Conservation (phyloP, 768 basidiomycete genomes). For the Fomitopsis serialis region DNA sequence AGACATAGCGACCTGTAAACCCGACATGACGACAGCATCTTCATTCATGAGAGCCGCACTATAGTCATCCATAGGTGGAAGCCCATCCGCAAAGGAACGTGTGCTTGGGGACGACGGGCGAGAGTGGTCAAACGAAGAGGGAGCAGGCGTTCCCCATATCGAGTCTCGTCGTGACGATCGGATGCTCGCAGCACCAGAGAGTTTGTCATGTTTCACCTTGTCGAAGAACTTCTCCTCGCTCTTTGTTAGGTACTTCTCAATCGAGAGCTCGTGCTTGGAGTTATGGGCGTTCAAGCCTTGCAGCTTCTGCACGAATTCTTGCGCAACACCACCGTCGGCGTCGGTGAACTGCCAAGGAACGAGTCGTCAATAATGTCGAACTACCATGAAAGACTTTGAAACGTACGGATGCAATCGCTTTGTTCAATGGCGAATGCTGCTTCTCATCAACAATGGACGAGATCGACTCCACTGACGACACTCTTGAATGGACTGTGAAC, state of each 20-base stretch:
- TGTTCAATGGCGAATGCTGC: constrained; percentile 85
- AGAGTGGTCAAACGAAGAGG: constrained; percentile 52
- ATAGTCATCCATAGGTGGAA: constrained; percentile 44
- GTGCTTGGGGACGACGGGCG: constrained; percentile 63
- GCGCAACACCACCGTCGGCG: constrained; percentile 86
- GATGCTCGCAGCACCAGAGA: constrained; percentile 76
- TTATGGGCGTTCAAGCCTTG: constrained; percentile 77
- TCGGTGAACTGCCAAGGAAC: constrained; percentile 97
- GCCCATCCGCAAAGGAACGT: constrained; percentile 41
- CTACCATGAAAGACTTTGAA: too few relatives aligned
- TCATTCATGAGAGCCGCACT: constrained; percentile 34
- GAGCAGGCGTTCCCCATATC: constrained; percentile 68
- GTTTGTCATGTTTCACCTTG: constrained; percentile 82
- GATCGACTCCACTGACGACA: constrained; percentile 86
- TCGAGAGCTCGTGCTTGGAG: constrained; percentile 86
- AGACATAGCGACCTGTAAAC: constrained; percentile 79
- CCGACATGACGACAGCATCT: constrained; percentile 72
- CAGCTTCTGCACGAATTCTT: constrained; percentile 83
- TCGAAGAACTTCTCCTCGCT: constrained; percentile 94
- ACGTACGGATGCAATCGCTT: constrained; percentile 82
- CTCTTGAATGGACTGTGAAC: constrained; percentile 76
- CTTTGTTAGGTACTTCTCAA: constrained; percentile 86
- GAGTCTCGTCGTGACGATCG: constrained; percentile 78
- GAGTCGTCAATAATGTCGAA: too few relatives aligned
- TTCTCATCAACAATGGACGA: constrained; percentile 91